Conservation (phyloP, 306 rosid genomes). For the Begonia loranthoides region DNA sequence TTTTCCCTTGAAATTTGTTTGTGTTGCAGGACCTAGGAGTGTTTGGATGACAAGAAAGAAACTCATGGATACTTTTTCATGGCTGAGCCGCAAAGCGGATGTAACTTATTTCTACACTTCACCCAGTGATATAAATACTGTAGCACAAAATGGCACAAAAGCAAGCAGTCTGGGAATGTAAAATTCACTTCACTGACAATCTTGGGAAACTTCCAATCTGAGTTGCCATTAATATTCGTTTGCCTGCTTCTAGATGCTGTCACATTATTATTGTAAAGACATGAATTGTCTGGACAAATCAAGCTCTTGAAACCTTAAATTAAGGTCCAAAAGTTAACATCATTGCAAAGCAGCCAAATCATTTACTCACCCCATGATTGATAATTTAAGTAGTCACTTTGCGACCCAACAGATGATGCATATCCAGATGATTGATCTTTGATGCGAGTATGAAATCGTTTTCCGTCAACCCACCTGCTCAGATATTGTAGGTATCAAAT, state of each 20-base stretch:
- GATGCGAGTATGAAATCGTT: conserved; percentile 93
- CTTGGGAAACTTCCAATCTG: no score
- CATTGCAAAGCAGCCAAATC: neutral
- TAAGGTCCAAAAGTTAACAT: neutral
- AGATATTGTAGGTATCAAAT: conserved; percentile 3
- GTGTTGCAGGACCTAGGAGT: no score
- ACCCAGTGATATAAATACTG: no score
- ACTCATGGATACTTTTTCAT: no score
- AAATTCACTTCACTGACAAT: neutral
- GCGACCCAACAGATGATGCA: conserved; percentile 40
- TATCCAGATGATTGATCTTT: conserved; percentile 41
- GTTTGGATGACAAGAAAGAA: no score
- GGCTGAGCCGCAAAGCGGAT: no score
- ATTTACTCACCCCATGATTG: neutral
- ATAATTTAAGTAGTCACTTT: conserved; percentile 22
- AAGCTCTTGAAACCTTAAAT: neutral
- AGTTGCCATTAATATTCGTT: neutral
- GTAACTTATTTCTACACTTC: no score
- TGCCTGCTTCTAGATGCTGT: neutral
- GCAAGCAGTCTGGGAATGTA: neutral
- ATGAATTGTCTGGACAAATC: neutral
- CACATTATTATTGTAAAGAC: neutral
- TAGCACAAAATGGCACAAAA: neutral
- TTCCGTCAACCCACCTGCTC: conserved; percentile 78
- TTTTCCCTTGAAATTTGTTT: no score